Percentiles rank a stretch among this genome's conserved stretches.
These are phyloP conservation scores for Toxoplasma gondii DNA, from an alignment of 169 alveolate species.

Conservation along the genomic window DNA sequence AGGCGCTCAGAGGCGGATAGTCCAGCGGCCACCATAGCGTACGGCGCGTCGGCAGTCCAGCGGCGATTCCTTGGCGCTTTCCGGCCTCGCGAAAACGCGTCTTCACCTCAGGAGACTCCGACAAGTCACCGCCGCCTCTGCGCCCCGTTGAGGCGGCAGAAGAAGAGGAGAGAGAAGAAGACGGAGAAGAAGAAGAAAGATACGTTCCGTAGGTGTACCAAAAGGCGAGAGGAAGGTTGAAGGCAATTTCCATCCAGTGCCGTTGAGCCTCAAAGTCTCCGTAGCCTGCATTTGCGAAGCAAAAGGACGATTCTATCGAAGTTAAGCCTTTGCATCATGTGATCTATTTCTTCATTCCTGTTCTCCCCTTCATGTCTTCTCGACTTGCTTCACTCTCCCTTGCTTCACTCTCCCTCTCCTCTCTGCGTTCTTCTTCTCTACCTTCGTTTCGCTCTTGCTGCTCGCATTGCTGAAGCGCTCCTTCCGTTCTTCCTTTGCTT, in stretches of 20 bases:
- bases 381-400: not conserved
- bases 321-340: not conserved
- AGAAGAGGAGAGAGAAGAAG: not conserved
- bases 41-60: not conserved
- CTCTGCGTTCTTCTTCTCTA: not conserved
- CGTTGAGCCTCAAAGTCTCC: slow-evolving; percentile 95
- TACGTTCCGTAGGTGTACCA: slow-evolving; percentile 68
- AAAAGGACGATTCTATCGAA: not conserved
- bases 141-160: not conserved
- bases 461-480: too few species aligned
- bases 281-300: slow-evolving; percentile 47
- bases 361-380: not conserved
- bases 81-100: not conserved
- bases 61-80: not conserved
- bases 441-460: not conserved
- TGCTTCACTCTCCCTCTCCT: not conserved
- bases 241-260: slow-evolving; percentile 91
- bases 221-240: slow-evolving; percentile 71
- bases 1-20: slow-evolving; percentile 93
- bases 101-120: not conserved
- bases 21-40: slow-evolving; percentile 90
- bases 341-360: not conserved
- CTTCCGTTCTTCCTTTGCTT: not conserved
- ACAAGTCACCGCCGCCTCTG: not conserved
- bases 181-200: not conserved